Base-by-base conservation (phyloP, 345 rosid genomes). In the Euphorbia tirucalli region DNA sequence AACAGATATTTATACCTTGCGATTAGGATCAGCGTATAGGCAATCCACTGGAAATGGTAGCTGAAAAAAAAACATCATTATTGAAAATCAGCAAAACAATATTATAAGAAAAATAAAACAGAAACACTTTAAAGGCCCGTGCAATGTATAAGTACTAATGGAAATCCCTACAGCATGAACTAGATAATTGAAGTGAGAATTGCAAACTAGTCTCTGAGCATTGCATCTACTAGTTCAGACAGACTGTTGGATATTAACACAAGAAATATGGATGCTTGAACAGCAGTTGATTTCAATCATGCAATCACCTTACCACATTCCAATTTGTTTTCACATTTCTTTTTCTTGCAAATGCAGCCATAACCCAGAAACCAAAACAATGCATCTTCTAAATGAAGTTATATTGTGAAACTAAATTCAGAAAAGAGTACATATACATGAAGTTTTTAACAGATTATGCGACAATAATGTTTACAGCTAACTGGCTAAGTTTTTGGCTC, bases 1-100 rank as follows among this genome's bases (percentile, higher is more conserved):
- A 18, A 19, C 21, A 30, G 11, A 60, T 14, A 43, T 10, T 2
- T 63, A 72, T 83, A 91, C 96, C 97, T 94, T 86, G 75, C 90
- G 90, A 15, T 83, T 88, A 66, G 98, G 96, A 82, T 92, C 98
- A 7, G 95, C 96, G 58, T 88, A 91, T 39, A 91, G 96, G 75
- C 78, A 82, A 71, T 94, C 95, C 90, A 86, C 77, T 7, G 98
- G 96, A 73, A 94, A 91, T 2, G 97, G 95, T 65, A 92, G 84
- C 98, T 92, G 86, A 41, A 68, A 16, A 41, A 68, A 16, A 64
- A 64, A 65, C 11, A 66, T 62, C 39, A 61, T 11, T 28, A 60
- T 27, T 54, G 11, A 75, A 22, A 31, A 66, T 60, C 31, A 25
- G 8, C 54, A 62, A 62, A 0, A 35, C 0, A 39, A 62, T 21